Conservation (phyloP, 2,329 filamentous ascomycete genomes). For the Neofusicoccum laricinum region DNA sequence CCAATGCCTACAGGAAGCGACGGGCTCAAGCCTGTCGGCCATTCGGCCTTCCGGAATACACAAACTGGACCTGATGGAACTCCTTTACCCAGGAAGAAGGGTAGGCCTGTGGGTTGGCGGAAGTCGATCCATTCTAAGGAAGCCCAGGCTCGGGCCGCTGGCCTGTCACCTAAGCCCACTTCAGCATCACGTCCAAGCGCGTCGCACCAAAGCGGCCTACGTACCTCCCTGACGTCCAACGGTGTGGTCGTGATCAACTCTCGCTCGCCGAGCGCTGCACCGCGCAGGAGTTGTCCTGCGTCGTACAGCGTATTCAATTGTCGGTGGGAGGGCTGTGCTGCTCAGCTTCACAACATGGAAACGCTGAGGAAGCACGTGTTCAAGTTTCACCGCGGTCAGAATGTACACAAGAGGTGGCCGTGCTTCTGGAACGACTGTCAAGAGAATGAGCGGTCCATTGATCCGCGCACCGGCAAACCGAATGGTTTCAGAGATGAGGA, state of each 20-base stretch:
- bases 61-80: constrained; percentile 32
- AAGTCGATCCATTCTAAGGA: constrained; percentile 42
- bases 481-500: constrained; percentile 37
- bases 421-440: constrained; percentile 49
- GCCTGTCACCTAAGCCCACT: constrained; percentile 12
- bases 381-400: constrained; percentile 47
- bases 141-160: constrained; percentile 25
- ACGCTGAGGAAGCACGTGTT: constrained; percentile 58
- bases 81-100: constrained; percentile 42
- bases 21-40: constrained; percentile 31
- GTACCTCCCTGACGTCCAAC: neutral
- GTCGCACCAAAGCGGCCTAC: neutral
- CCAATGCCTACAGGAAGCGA: constrained; percentile 1
- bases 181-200: neutral
- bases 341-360: constrained; percentile 60
- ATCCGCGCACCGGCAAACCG: constrained; percentile 18
- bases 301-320: constrained; percentile 53
- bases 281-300: constrained; percentile 2
- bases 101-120: constrained; percentile 50
- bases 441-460: constrained; percentile 21
- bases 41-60: constrained; percentile 40
- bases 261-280: constrained; percentile 30
- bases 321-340: constrained; percentile 55
- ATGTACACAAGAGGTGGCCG: neutral
- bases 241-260: constrained; percentile 26